Conservation (phyloP, 495 filamentous ascomycete genomes). For the Darksidea phi region DNA sequence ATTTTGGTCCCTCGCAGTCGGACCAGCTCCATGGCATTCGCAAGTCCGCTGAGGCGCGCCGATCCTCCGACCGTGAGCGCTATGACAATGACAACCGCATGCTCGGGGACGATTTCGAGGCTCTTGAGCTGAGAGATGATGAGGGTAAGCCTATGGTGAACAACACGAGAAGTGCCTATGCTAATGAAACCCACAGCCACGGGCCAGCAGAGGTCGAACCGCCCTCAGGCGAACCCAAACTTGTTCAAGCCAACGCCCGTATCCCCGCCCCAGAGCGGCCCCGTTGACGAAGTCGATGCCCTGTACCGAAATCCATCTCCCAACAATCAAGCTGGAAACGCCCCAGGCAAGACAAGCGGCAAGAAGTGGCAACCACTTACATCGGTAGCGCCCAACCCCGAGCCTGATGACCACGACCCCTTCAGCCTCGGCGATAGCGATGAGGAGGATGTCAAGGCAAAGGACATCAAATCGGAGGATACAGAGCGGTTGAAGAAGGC, state of each 20-base stretch:
- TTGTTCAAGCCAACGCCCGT: slow-evolving; percentile 70
- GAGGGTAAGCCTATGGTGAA: slow-evolving; percentile 53
- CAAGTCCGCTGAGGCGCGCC: slow-evolving; percentile 61
- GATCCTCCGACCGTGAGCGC: slow-evolving; percentile 78
- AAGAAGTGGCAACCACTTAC: slow-evolving; percentile 98
- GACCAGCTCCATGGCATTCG: slow-evolving; percentile 52
- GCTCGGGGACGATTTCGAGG: slow-evolving; percentile 85
- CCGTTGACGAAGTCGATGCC: slow-evolving; percentile 73
- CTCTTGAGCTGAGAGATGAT: slow-evolving; percentile 76
- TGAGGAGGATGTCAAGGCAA: slow-evolving; percentile 75
- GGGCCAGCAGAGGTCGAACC: slow-evolving; percentile 40
- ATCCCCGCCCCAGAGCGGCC: slow-evolving; percentile 52
- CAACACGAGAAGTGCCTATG: background rate
- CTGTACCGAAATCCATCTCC: slow-evolving; percentile 61
- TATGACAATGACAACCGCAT: slow-evolving; percentile 97
- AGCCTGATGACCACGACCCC: slow-evolving; percentile 83
- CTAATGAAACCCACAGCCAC: slow-evolving; percentile 21
- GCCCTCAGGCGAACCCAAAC: slow-evolving; percentile 73
- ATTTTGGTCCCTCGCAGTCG: slow-evolving; percentile 43
- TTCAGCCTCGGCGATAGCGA: slow-evolving; percentile 97
- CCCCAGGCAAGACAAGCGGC: slow-evolving; percentile 46
- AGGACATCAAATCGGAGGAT: slow-evolving; percentile 64
- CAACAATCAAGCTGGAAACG: slow-evolving; percentile 44
- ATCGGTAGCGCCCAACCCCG: slow-evolving; percentile 78
- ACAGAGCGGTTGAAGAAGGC: slow-evolving; percentile 68